Evolutionary conservation across 176 grass and related monocot species (phyloP).

Genomic region (Ananas comosus): DNA sequence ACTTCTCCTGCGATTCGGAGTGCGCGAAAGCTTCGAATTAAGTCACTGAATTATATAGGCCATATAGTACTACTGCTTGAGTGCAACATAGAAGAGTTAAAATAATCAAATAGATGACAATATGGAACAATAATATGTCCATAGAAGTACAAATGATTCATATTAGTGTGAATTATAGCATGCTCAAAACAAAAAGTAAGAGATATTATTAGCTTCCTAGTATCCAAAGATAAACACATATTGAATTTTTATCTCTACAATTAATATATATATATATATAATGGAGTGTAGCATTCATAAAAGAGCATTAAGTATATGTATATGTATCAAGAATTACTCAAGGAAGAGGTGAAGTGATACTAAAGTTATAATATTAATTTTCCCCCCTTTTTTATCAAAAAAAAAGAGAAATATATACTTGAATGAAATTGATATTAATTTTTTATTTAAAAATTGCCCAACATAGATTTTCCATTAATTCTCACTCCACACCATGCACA

Average conservation of each 20-base stretch:
- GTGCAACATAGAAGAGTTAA: background rate
- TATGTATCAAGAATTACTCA: too few relatives aligned
- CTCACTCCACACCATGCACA: too few relatives aligned
- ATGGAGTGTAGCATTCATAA: too few relatives aligned
- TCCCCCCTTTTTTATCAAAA: too few relatives aligned
- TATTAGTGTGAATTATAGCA: background rate
- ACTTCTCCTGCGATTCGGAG: background rate
- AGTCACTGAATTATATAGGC: background rate
- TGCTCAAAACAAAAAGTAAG: background rate
- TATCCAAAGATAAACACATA: slow-evolving; percentile 3
- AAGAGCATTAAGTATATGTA: too few relatives aligned
- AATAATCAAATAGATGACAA: background rate
- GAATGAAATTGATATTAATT: too few relatives aligned
- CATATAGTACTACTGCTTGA: background rate
- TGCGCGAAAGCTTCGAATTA: background rate
- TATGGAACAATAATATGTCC: background rate
- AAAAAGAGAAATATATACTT: too few relatives aligned
- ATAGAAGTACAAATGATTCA: background rate
- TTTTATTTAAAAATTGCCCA: too few relatives aligned
- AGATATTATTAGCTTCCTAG: background rate
- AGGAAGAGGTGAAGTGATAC: too few relatives aligned
- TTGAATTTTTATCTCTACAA: background rate
- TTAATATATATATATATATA: too few relatives aligned
- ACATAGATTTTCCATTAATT: too few relatives aligned
- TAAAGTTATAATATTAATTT: too few relatives aligned